Conservation (phyloP, 2,329 filamentous ascomycete genomes). For the Cryoendolithus antarcticus region DNA sequence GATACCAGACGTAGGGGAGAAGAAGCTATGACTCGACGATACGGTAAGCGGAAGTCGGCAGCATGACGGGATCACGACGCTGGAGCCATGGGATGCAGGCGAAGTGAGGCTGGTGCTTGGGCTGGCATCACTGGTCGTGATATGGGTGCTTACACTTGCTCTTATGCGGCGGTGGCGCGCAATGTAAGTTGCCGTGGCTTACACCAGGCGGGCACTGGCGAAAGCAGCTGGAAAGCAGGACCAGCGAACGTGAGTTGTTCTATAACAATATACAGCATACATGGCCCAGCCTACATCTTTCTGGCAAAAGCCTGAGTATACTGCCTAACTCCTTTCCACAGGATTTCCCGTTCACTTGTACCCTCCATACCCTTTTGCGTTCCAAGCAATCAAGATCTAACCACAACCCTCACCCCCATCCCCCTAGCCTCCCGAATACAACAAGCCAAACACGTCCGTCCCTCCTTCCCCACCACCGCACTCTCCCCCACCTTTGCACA, state of each 20-base stretch:
- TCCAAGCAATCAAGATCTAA: slow-evolving; percentile 23
- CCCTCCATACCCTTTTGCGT: too few relatives aligned
- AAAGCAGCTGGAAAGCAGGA: too few relatives aligned
- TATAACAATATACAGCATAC: too few relatives aligned
- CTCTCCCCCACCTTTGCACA: slow-evolving; percentile 66
- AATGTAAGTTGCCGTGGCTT: not conserved
- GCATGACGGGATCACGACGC: not conserved
- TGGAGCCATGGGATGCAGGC: slow-evolving; percentile 19
- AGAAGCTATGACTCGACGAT: slow-evolving; percentile 17
- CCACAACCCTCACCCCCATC: slow-evolving; percentile 56
- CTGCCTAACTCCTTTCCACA: too few relatives aligned
- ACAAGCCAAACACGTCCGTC: slow-evolving; percentile 59
- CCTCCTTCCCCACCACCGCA: slow-evolving; percentile 54
- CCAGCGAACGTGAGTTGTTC: too few relatives aligned
- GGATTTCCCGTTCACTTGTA: too few relatives aligned
- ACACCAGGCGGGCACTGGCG: too few relatives aligned
- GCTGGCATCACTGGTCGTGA: slow-evolving; percentile 10
- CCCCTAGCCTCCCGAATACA: slow-evolving; percentile 64
- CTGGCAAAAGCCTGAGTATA: too few relatives aligned
- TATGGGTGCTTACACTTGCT: slow-evolving; percentile 16
- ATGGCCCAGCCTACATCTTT: too few relatives aligned
- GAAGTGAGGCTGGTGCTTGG: slow-evolving; percentile 18
- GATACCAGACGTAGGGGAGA: slow-evolving; percentile 36
- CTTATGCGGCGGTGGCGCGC: slow-evolving; percentile 9
- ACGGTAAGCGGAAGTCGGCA: too few relatives aligned